Evolutionary conservation across 805 yeast species (phyloP).

Genomic region (Lipomyces sp.): DNA sequence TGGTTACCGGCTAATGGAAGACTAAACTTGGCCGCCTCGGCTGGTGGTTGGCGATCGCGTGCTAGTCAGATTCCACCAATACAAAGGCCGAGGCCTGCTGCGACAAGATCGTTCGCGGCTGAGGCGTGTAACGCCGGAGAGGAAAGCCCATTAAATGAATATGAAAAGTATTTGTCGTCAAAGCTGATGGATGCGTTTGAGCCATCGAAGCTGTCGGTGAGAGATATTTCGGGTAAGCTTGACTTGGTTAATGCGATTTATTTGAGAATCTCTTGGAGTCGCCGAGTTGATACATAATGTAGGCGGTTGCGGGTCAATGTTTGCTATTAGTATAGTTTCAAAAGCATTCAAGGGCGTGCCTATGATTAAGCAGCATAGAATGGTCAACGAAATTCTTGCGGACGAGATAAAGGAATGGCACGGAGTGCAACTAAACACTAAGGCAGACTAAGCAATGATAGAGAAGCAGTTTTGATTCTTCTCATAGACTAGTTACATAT

Average conservation of each 20-base stretch:
- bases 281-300: not conserved
- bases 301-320: slow-evolving; percentile 96
- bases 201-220: slow-evolving; percentile 69
- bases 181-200: slow-evolving; percentile 59
- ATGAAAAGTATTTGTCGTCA: slow-evolving; percentile 29
- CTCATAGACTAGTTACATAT: not conserved
- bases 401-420: slow-evolving; percentile 94
- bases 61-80: not conserved
- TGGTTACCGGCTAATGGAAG: not conserved
- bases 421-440: slow-evolving; percentile 85
- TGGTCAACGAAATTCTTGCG: slow-evolving; percentile 78
- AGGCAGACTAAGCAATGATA: slow-evolving; percentile 46
- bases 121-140: slow-evolving; percentile 15
- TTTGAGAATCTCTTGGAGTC: too few relatives aligned
- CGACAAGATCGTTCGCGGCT: not conserved
- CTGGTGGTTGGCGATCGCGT: not conserved
- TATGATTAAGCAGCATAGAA: slow-evolving; percentile 88
- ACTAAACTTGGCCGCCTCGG: not conserved
- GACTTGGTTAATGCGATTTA: not conserved
- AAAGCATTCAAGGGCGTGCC: slow-evolving; percentile 75
- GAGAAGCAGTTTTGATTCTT: not conserved
- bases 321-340: slow-evolving; percentile 79
- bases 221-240: slow-evolving; percentile 72
- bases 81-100: not conserved
- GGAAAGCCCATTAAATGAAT: slow-evolving; percentile 18